phyloP scores from a whole-genome alignment of 106 monocot species.

The Chionographis japonica region DNA sequence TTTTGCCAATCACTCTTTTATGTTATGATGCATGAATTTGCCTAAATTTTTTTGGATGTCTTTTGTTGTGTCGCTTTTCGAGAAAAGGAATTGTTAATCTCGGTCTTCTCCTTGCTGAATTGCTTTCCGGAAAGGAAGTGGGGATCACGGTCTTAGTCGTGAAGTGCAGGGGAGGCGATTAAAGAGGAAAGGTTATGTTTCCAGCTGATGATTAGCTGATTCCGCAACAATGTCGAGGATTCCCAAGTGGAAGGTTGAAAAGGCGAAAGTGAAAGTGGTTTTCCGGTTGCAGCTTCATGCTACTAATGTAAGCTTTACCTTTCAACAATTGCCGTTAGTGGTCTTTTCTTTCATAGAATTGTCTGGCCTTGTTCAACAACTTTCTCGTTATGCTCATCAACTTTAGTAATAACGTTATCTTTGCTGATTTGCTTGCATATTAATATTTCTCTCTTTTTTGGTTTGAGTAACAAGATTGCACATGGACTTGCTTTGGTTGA shows the following conservation, averaged over 20 bases:
- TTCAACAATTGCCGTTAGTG: conserved; percentile 6
- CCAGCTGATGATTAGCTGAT: conserved; percentile 24
- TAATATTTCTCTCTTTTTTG: conserved; percentile 1
- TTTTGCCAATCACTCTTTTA: too few species aligned
- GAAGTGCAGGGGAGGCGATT: conserved; percentile 17
- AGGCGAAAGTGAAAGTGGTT: conserved; percentile 93
- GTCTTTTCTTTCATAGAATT: conserved; percentile 5
- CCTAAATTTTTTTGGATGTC: background rate
- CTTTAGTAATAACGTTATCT: background rate
- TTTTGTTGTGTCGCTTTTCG: background rate
- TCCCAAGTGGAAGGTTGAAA: conserved; percentile 94
- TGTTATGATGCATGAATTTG: background rate
- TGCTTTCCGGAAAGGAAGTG: conserved; percentile 4
- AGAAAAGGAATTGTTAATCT: background rate
- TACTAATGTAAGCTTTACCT: conserved; percentile 70
- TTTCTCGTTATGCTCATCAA: conserved; percentile 2
- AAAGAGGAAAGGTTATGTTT: conserved; percentile 9
- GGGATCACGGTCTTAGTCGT: conserved; percentile 9
- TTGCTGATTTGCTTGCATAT: background rate
- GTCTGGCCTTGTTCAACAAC: background rate
- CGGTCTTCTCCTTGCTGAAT: background rate
- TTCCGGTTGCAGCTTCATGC: conserved; percentile 93
- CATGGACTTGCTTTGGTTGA: conserved; percentile 17
- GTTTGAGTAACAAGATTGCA: conserved; percentile 7
- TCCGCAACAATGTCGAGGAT: conserved; percentile 78